Evolutionary conservation across 2,329 filamentous ascomycete genomes (phyloP), one percentile per base, ranked within the genome.

Genomic region (Colletotrichum falcatum): DNA sequence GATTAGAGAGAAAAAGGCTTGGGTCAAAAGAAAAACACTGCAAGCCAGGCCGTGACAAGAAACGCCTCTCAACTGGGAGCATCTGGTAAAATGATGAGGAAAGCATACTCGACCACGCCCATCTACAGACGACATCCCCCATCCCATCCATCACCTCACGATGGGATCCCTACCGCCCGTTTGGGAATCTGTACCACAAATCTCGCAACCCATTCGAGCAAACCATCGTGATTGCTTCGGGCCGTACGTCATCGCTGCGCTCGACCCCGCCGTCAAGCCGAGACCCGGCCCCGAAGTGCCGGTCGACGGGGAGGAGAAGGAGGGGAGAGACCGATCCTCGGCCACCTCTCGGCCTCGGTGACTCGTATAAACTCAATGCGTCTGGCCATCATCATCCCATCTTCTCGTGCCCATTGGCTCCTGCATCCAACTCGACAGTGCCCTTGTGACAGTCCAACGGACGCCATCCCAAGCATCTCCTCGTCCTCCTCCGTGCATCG

Each of bases 221-320:
- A n/a, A 9, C 28, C 33, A 33, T 12, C 2, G 11, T 33, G 18
- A 12, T n/a, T 54, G 30, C 51, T 20, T 7, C 20, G 9, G 20
- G 20, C n/a, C 23, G 39, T 46, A 28, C 33, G 26, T 26, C 56
- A 44, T 46, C 9, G 46, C 51, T 18, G 11, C 54, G 16, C 23
- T 49, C 33, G 44, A 42, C 30, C 48, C 48, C n/a, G 53, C 8
- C 53, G 20, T 16, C 30, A 61, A 49, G 30, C 66, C 63, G 56
- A 63, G n/a, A 48, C 49, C 64, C 67, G 67, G 67, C 16, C 39
- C 67, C 67, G 67, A 70, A 62, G n/a, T 67, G 67, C 67, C 64
- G 67, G 58, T 49, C 23, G 28, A 20, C 64, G 63, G 16, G 37
- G 14, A 16, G 14, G 12, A 39, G 37, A 39, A 39, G 37, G 37